phyloP scores from a whole-genome alignment of 2,329 filamentous ascomycete species.

The Mariannaea sp. region DNA sequence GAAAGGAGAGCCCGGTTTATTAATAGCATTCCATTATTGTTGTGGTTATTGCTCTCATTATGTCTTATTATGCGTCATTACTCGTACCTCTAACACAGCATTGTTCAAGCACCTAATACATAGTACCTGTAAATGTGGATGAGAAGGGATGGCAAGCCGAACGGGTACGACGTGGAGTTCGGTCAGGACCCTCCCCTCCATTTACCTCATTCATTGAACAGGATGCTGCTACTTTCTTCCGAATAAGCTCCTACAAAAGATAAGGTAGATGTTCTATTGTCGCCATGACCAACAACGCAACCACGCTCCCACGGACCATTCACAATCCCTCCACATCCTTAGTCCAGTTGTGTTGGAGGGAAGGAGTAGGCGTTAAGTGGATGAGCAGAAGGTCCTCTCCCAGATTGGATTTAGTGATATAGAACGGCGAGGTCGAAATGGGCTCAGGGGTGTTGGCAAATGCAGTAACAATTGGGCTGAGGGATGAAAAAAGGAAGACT shows the following conservation, averaged over 20 bases:
- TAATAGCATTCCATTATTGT: too few species aligned
- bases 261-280: too few species aligned
- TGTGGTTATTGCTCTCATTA: too few species aligned
- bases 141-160: conserved; percentile 24
- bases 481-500: neutral
- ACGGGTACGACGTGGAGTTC: conserved; percentile 33
- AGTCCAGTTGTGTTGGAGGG: conserved; percentile 18
- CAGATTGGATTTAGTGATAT: conserved; percentile 24
- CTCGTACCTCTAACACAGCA: conserved; percentile 32
- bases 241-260: too few species aligned
- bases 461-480: conserved; percentile 33
- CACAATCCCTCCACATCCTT: conserved; percentile 17
- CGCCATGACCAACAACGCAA: too few species aligned
- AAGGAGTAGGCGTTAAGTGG: conserved; percentile 14
- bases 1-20: conserved; percentile 35
- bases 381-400: conserved; percentile 21
- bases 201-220: conserved; percentile 27
- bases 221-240: too few species aligned
- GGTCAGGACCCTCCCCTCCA: conserved; percentile 24
- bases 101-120: too few species aligned
- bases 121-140: conserved; percentile 23
- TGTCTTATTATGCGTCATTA: too few species aligned
- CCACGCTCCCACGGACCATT: conserved; percentile 31
- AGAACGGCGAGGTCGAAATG: conserved; percentile 32
- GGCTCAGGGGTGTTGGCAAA: conserved; percentile 23